Base-by-base conservation (phyloP, 345 rosid species). In the Rhodomyrtus tomentosa region DNA sequence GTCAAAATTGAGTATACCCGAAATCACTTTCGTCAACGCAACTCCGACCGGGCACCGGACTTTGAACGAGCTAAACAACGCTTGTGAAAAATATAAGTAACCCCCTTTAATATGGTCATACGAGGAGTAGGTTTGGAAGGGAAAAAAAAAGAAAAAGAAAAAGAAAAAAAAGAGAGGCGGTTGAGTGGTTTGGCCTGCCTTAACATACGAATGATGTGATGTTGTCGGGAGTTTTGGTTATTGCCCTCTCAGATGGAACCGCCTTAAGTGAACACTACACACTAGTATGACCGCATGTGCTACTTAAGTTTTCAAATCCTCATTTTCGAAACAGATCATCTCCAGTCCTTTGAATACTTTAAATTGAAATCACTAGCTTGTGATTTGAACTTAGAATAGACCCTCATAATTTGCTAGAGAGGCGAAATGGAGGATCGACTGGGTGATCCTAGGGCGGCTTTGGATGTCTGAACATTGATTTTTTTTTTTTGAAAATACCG, bases 31-130 rank as follows among this genome's bases (percentile, higher is more conserved):
- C 1, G 27, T 59, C 0, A 2, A 13, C 15, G 10, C 9, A 29
- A 7, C 40, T 29, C 38, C 21, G 0, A 0, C 22, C 20, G 1
- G 15, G 14, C 38, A 32, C 22, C 0, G 2, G 2, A 3, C 11
- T 29, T 1, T 7, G 42, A 2, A 10, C 15, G 8, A 20, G 40
- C 11, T 1, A 32, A 3, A 7, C 21, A 7, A 3, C 11, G 4
- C 40, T 29, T 2, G 20, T 3, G 42, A 62, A 62, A 62, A 62
- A 62, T 2, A 29, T 5, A 59, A 15, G 10, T 62, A 15, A 29
- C 11, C 40, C 40, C 21, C 5, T 62, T 29, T 0, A 15, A 15
- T 15, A 16, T 59, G 4, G 11, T 56, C 15, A 20, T 62, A 32
- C 18, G 55, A 52, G 20, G 55, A 6, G 22, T 3, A 16, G 1